Base-by-base conservation (phyloP, 768 basidiomycete genomes). In the Sistotremastrum suecicum region DNA sequence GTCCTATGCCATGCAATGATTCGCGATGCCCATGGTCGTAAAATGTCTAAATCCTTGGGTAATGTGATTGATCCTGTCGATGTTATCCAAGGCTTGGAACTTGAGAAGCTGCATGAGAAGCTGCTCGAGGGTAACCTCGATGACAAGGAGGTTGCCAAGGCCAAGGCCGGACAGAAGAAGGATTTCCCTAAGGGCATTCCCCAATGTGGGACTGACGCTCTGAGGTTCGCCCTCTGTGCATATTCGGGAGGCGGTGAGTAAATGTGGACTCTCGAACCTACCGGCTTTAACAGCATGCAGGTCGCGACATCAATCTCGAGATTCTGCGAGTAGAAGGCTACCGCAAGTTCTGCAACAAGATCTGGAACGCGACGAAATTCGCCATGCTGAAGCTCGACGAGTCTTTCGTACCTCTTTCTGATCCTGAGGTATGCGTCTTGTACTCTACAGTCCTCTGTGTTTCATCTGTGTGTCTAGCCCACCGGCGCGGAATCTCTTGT, bases 321-420 rank as follows among this genome's bases (percentile, higher is more conserved):
- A 91, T 99, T 53, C 64, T 89, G 51, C 81, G 91, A 44, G 90
- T 98, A 33, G 92, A 98, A 64, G 95, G 92, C 2, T 98, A 98
- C 63, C 80, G 95, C 63, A 98, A 98, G 64, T 99, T 99, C 70
- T 98, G 95, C 69, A 99, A 99, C 69, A 98, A 98, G 70, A 79
- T 98, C 30, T 98, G 94, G 74, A 99, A 99, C 58, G 95, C 95
- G 1, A 97, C 91, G 41, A 92, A 92, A 63, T 98, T 99, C 55
- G 94, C 92, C n/a, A 90, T 98, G 84, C 77, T 97, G 61, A 94
- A 94, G 66, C 70, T 99, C 33, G 91, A 90, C 47, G 78, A 78
- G 37, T 63, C 69, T 37, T 98, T 95, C 54, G 76, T 82, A 32
- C 90, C 94, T 10, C 69, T 76, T 48, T 66, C 77, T 1, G 66